Conservation (phyloP, 202 grass and related monocot species). For the Setaria viridis region DNA sequence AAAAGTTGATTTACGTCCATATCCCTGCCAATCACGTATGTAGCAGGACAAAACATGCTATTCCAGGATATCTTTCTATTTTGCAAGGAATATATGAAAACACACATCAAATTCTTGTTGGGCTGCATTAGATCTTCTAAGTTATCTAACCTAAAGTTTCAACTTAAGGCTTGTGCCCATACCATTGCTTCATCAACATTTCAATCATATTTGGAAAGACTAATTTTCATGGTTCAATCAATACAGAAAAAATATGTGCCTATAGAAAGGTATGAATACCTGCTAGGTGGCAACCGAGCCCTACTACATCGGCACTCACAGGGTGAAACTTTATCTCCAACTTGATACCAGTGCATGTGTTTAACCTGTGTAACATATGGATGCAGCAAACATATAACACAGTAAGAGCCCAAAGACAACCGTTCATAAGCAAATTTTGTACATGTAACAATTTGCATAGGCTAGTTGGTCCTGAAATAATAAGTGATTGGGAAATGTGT, state of each 20-base stretch:
- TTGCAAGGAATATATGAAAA: background rate
- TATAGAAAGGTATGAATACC: slow-evolving; percentile 49
- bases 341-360: slow-evolving; percentile 95
- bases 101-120: background rate
- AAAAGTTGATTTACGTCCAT: background rate
- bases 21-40: background rate
- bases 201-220: slow-evolving; percentile 20
- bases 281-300: slow-evolving; percentile 86
- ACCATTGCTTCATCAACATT: slow-evolving; percentile 20
- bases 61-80: slow-evolving; percentile 10
- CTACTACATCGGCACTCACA: slow-evolving; percentile 95
- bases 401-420: background rate
- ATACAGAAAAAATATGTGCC: slow-evolving; percentile 1
- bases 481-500: slow-evolving; percentile 26
- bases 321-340: slow-evolving; percentile 79
- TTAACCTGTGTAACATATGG: slow-evolving; percentile 70
- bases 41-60: background rate
- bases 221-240: background rate
- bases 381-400: slow-evolving; percentile 34
- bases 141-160: background rate
- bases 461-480: background rate
- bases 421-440: background rate
- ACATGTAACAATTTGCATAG: background rate
- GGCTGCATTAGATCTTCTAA: background rate
- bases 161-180: background rate